These are phyloP conservation scores for Corymbia maculata DNA, from an alignment of 345 rosid genomes.

Conservation along the genomic window DNA sequence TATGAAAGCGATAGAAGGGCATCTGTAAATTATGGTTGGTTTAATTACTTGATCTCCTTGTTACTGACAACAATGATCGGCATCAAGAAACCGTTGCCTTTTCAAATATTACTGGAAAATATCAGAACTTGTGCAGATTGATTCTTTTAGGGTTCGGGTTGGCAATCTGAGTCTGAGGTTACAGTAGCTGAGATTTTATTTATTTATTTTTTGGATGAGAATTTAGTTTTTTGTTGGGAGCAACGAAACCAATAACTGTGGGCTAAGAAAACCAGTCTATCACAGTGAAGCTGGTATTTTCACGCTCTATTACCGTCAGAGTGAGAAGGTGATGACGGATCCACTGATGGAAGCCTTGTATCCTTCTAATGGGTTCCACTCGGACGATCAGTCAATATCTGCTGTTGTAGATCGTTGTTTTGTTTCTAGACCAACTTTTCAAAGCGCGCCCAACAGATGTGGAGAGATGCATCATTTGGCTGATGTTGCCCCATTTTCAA, in stretches of 20 bases:
- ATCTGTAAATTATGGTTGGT: not conserved
- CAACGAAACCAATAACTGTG: not conserved
- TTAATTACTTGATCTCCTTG: not conserved
- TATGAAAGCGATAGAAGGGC: not conserved
- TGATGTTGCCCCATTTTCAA: not conserved
- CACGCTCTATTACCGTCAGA: not conserved
- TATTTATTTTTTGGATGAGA: no score
- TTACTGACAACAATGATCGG: not conserved
- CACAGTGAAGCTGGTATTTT: not conserved
- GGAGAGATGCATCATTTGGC: not conserved
- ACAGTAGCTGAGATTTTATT: not conserved
- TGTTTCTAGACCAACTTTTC: not conserved
- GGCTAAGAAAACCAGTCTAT: not conserved
- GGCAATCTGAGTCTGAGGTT: not conserved
- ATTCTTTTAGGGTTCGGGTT: not conserved
- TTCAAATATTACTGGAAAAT: not conserved
- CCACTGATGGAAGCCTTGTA: not conserved
- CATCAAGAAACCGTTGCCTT: not conserved
- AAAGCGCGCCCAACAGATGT: not conserved
- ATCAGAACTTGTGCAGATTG: not conserved
- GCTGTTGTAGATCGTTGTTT: not conserved
- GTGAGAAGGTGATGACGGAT: not conserved
- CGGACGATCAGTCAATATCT: not conserved
- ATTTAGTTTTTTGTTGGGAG: not conserved
- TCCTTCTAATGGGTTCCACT: not conserved